Evolutionary conservation across 169 alveolate species (phyloP).

Genomic region (Theileria orientalis): DNA sequence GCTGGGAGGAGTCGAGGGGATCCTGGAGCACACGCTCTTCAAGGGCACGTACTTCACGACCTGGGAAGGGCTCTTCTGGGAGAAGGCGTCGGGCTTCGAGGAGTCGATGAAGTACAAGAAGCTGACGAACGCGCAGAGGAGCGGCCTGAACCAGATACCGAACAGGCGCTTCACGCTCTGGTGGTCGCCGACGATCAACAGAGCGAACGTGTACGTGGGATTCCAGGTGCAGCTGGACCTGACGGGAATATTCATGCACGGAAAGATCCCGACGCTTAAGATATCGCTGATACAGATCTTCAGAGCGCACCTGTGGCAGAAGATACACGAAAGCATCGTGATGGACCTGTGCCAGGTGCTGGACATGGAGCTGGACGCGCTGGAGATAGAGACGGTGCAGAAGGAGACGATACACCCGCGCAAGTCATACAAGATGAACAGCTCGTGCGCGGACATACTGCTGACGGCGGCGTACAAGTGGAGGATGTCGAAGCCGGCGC

Average conservation of each 20-base stretch:
- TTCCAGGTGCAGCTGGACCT: conserved; percentile 99
- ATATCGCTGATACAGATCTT: conserved; percentile 98
- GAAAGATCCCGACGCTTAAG: conserved; percentile 99
- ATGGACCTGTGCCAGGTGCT: conserved; percentile 99
- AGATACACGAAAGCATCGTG: conserved; percentile 99
- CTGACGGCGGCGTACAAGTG: conserved; percentile 98
- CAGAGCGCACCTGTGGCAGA: conserved; percentile 99
- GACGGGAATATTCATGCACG: conserved; percentile 99
- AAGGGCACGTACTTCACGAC: conserved; percentile 99
- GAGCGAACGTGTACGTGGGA: conserved; percentile 99
- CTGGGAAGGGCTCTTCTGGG: conserved; percentile 99
- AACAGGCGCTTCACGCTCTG: conserved; percentile 99
- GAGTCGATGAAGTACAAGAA: conserved; percentile 99
- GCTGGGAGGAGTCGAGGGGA: conserved; percentile 99
- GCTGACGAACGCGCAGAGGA: conserved; percentile 99
- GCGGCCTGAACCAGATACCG: conserved; percentile 99
- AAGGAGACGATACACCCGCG: conserved; percentile 99
- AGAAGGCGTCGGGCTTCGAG: conserved; percentile 98
- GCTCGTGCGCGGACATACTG: conserved; percentile 99
- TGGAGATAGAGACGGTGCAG: conserved; percentile 98
- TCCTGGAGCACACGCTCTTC: conserved; percentile 99
- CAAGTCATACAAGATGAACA: conserved; percentile 99
- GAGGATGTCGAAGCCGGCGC: conserved; percentile 95
- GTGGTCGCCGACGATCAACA: conserved; percentile 99
- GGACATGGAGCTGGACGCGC: conserved; percentile 96